phyloP scores from a whole-genome alignment of 2,329 filamentous ascomycete species.

The Scortechinia acanthostroma region DNA sequence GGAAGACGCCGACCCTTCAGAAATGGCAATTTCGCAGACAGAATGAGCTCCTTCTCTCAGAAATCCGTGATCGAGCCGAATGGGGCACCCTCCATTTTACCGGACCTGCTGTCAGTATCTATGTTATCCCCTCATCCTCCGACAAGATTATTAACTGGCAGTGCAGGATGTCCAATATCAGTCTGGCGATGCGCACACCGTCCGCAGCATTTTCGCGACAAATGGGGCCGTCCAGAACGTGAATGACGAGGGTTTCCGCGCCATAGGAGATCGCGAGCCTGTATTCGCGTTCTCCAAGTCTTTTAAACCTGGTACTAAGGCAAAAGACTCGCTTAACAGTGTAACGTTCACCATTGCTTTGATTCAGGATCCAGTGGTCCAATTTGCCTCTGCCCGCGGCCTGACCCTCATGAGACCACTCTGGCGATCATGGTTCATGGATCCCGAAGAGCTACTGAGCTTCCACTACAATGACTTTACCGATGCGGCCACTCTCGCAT shows the following conservation, averaged over 20 bases:
- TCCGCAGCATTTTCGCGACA: conserved; percentile 65
- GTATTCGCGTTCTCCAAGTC: conserved; percentile 73
- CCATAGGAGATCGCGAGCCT: conserved; percentile 71
- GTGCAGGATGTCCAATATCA: conserved; percentile 53
- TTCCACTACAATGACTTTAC: conserved; percentile 74
- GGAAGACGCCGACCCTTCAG: conserved; percentile 36
- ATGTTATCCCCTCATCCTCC: background rate
- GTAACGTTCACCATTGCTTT: conserved; percentile 71
- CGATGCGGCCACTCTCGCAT: conserved; percentile 53
- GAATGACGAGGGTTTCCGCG: conserved; percentile 59
- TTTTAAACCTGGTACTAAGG: conserved; percentile 37
- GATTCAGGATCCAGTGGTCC: conserved; percentile 71
- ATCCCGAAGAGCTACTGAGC: conserved; percentile 52
- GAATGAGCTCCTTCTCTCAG: conserved; percentile 65
- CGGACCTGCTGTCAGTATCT: conserved; percentile 40
- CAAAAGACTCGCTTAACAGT: conserved; percentile 26
- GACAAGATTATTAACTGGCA: background rate
- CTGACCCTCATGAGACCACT: conserved; percentile 72
- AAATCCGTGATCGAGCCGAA: conserved; percentile 69
- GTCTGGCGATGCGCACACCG: conserved; percentile 56
- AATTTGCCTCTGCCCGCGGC: conserved; percentile 71
- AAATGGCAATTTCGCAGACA: conserved; percentile 58
- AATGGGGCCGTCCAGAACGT: conserved; percentile 60
- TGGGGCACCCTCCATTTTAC: conserved; percentile 79
- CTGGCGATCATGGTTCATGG: conserved; percentile 70